Conservation (phyloP, 2,329 filamentous ascomycete species). For the Pezicula carpinea region DNA sequence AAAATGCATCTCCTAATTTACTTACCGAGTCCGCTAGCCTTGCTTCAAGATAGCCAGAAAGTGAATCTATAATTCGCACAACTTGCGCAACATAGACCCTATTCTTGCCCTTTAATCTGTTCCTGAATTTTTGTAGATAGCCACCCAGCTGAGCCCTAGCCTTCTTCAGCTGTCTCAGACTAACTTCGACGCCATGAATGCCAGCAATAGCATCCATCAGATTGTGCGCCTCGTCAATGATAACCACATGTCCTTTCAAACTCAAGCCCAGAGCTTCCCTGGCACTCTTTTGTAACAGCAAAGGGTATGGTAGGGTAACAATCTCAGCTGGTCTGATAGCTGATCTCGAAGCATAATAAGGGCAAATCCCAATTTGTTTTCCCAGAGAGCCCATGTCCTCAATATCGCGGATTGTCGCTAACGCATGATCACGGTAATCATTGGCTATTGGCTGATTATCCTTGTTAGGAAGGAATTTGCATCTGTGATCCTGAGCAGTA, state of each 20-base stretch:
- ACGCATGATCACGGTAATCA: slow-evolving; percentile 77
- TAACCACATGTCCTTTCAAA: slow-evolving; percentile 82
- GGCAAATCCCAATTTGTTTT: slow-evolving; percentile 75
- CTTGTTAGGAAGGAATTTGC: slow-evolving; percentile 72
- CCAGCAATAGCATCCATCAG: slow-evolving; percentile 90
- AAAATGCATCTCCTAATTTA: not conserved
- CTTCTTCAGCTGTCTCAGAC: slow-evolving; percentile 65
- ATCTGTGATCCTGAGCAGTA: slow-evolving; percentile 58
- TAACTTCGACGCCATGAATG: slow-evolving; percentile 77
- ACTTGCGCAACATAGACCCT: slow-evolving; percentile 87
- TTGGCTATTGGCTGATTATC: slow-evolving; percentile 68
- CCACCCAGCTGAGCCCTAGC: slow-evolving; percentile 71
- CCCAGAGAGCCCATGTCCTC: slow-evolving; percentile 82
- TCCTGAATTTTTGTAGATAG: slow-evolving; percentile 85
- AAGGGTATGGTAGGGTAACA: slow-evolving; percentile 85
- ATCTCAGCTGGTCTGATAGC: slow-evolving; percentile 84
- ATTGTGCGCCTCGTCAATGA: slow-evolving; percentile 97
- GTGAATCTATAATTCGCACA: slow-evolving; percentile 74
- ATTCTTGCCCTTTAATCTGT: slow-evolving; percentile 84
- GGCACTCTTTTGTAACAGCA: slow-evolving; percentile 81
- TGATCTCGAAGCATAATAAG: slow-evolving; percentile 90
- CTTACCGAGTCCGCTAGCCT: slow-evolving; percentile 45
- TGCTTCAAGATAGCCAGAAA: slow-evolving; percentile 63
- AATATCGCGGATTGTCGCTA: slow-evolving; percentile 86
- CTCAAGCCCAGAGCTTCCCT: slow-evolving; percentile 84